These are phyloP conservation scores for Metschnikowia lachancei DNA, from an alignment of 805 yeast species.

Conservation along the genomic window DNA sequence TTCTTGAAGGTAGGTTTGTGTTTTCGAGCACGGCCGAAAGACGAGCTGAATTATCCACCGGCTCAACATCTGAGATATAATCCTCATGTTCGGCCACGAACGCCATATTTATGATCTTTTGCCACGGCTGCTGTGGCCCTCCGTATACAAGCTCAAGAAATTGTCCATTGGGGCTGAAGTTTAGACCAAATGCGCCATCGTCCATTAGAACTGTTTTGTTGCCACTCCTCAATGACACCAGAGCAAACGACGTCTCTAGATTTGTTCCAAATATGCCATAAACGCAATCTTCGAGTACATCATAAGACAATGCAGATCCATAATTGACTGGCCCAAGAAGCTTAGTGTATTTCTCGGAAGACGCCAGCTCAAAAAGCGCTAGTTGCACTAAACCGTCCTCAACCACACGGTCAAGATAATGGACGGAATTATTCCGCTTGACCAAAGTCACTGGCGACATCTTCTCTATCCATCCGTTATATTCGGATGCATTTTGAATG, in stretches of 20 bases:
- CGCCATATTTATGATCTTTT: conserved; percentile 22
- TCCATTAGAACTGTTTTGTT: conserved; percentile 2
- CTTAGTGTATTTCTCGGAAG: conserved; percentile 13
- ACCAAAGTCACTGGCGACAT: conserved; percentile 16
- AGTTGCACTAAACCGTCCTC: conserved; percentile 18
- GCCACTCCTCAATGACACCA: conserved; percentile 5
- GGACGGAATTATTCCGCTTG: conserved; percentile 5
- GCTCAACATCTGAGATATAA: conserved; percentile 13
- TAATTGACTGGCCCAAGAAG: conserved; percentile 20
- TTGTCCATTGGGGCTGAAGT: conserved; percentile 25
- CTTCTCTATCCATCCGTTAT: conserved; percentile 27
- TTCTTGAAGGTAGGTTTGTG: conserved; percentile 51
- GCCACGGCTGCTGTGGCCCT: conserved; percentile 29
- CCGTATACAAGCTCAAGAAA: conserved; percentile 21
- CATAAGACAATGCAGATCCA: conserved; percentile 19
- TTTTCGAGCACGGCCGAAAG: conserved; percentile 22
- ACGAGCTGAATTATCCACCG: conserved; percentile 21
- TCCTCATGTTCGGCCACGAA: conserved; percentile 13
- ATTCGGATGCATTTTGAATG: conserved; percentile 13
- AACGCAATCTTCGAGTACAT: conserved; percentile 17
- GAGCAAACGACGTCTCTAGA: conserved; percentile 12
- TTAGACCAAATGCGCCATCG: conserved; percentile 18
- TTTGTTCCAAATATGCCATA: conserved; percentile 20
- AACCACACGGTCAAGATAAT: conserved; percentile 26
- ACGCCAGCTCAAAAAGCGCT: conserved; percentile 22